A percentile compares a stretch with the other conserved stretches of the same genome.
Conservation (phyloP, 495 filamentous ascomycete genomes). For the Clohesyomyces aquaticus region DNA sequence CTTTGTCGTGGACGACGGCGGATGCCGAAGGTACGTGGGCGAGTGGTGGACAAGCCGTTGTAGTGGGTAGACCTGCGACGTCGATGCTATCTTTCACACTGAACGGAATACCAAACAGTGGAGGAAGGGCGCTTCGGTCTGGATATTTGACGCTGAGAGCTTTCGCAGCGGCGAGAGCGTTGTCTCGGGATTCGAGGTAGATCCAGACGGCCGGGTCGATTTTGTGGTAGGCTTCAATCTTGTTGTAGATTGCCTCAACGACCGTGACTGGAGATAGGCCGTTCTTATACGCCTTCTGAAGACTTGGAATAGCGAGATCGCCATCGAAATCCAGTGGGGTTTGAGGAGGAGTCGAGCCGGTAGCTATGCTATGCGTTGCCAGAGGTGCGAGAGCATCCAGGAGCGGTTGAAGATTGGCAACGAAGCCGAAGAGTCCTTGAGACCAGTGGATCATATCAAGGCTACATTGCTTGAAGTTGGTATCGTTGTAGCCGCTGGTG, state of each 20-base stretch:
- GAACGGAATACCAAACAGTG: conserved; percentile 67
- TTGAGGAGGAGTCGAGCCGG: conserved; percentile 41
- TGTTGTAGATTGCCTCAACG: conserved; percentile 42
- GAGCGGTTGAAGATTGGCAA: conserved; percentile 48
- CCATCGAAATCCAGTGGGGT: conserved; percentile 51
- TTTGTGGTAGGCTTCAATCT: conserved; percentile 49
- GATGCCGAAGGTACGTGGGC: conserved; percentile 54
- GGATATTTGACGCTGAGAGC: conserved; percentile 51
- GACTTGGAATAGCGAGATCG: conserved; percentile 44
- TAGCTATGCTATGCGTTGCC: neutral
- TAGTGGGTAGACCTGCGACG: conserved; percentile 60
- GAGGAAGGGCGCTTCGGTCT: conserved; percentile 54
- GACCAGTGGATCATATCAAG: conserved; percentile 55
- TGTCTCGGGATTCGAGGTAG: conserved; percentile 49
- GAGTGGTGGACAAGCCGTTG: conserved; percentile 61
- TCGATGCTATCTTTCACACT: conserved; percentile 69
- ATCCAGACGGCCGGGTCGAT: conserved; percentile 62
- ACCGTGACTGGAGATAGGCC: conserved; percentile 54
- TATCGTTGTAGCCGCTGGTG: conserved; percentile 52
- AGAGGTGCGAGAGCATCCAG: conserved; percentile 39
- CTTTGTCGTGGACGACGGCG: conserved; percentile 47
- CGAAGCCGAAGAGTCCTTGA: conserved; percentile 57
- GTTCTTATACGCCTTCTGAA: conserved; percentile 48
- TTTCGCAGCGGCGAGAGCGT: conserved; percentile 51
- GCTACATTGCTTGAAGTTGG: conserved; percentile 47